Conservation (phyloP, 2,329 filamentous ascomycete genomes). For the Kalmusia sp. region DNA sequence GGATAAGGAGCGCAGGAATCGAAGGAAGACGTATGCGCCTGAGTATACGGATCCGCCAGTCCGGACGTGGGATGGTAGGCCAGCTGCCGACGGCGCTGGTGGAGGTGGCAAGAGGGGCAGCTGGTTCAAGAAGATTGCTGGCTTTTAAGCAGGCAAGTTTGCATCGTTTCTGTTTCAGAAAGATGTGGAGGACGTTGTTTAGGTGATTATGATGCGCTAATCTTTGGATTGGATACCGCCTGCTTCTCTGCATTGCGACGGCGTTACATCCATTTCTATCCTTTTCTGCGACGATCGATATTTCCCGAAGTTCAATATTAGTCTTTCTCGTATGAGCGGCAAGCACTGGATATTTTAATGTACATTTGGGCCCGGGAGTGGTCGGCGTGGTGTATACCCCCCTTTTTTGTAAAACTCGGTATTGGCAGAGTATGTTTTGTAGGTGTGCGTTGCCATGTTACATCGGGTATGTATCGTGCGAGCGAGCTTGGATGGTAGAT, state of each 20-base stretch:
- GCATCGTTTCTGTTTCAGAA: neutral
- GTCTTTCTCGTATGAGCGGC: too few relatives aligned
- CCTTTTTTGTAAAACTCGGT: too few relatives aligned
- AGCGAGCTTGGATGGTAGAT: too few relatives aligned
- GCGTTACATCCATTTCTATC: slow-evolving; percentile 12
- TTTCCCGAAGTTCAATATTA: too few relatives aligned
- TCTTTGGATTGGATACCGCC: neutral
- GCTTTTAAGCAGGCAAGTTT: slow-evolving; percentile 19
- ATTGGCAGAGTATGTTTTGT: too few relatives aligned
- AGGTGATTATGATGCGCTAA: neutral
- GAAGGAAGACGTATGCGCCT: slow-evolving; percentile 39
- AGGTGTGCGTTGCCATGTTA: too few relatives aligned
- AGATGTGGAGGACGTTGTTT: neutral
- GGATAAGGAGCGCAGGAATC: slow-evolving; percentile 33
- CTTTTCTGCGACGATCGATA: too few relatives aligned
- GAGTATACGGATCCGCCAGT: slow-evolving; percentile 41
- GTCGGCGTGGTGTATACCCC: too few relatives aligned
- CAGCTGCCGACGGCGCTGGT: slow-evolving; percentile 34
- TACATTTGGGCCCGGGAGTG: too few relatives aligned
- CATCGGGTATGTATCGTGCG: too few relatives aligned
- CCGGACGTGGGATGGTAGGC: slow-evolving; percentile 51
- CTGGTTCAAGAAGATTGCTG: slow-evolving; percentile 56
- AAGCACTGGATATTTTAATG: too few relatives aligned
- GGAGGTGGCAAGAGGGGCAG: slow-evolving; percentile 49
- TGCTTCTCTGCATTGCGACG: slow-evolving; percentile 16